phyloP scores from a whole-genome alignment of 768 basidiomycete genomes.

The Tulasnella sp. region DNA sequence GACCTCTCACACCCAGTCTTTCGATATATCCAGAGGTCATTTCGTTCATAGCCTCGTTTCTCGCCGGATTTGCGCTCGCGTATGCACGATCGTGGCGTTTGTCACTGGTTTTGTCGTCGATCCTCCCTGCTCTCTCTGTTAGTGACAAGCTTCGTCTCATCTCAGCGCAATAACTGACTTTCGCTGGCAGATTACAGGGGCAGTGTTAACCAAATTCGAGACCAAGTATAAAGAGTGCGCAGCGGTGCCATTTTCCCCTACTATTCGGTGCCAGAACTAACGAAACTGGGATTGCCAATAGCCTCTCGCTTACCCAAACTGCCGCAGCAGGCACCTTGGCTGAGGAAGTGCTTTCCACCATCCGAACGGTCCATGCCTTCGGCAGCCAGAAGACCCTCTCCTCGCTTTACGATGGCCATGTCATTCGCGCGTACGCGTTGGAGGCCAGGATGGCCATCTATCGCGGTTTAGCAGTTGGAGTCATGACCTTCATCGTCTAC shows the following conservation, averaged over 20 bases:
- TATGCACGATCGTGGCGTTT: constrained; percentile 72
- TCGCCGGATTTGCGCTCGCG: constrained; percentile 63
- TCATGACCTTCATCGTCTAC: constrained; percentile 83
- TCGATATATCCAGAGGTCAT: constrained; percentile 41
- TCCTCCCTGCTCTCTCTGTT: constrained; percentile 71
- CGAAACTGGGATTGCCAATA: constrained; percentile 33
- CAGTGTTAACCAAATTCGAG: constrained; percentile 63
- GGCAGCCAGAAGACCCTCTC: constrained; percentile 67
- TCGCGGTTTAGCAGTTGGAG: constrained; percentile 42
- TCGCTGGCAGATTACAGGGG: constrained; percentile 50
- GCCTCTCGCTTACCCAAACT: constrained; percentile 64
- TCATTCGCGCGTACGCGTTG: constrained; percentile 49
- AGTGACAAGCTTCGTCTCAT: background rate
- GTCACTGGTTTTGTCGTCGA: constrained; percentile 74
- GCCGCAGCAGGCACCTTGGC: constrained; percentile 79
- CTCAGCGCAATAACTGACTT: background rate
- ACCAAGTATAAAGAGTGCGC: constrained; percentile 64
- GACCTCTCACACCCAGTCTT: background rate
- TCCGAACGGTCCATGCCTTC: constrained; percentile 89
- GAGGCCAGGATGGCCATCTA: constrained; percentile 59
- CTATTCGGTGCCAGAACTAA: background rate
- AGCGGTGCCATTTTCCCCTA: background rate
- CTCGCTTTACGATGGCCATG: constrained; percentile 60
- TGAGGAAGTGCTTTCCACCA: constrained; percentile 86
- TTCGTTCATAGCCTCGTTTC: constrained; percentile 63